phyloP scores from a whole-genome alignment of 2,329 filamentous ascomycete species.

The Curvularia sp. region DNA sequence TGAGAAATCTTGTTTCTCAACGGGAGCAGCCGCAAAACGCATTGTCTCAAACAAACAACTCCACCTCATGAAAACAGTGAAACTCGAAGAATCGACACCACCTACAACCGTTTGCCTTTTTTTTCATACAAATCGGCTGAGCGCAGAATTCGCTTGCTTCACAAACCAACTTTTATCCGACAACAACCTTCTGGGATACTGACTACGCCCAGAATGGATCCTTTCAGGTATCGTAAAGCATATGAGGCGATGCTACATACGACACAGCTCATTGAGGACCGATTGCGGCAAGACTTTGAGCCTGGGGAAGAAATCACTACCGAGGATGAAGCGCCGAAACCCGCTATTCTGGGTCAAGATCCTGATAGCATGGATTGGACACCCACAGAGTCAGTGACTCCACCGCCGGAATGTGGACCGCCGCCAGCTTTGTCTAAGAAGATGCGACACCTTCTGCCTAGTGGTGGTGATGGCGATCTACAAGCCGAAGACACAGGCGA shows the following conservation, averaged over 20 bases:
- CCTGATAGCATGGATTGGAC: constrained; percentile 51
- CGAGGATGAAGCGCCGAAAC: constrained; percentile 18
- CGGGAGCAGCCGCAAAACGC: constrained; percentile 7
- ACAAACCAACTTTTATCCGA: constrained; percentile 1
- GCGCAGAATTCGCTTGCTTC: background rate
- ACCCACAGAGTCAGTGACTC: constrained; percentile 40
- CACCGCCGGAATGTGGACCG: constrained; percentile 41
- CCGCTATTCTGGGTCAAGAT: constrained; percentile 37
- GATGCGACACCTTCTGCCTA: constrained; percentile 41
- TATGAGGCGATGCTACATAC: constrained; percentile 49
- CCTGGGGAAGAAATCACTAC: constrained; percentile 13
- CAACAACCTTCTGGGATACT: constrained; percentile 19
- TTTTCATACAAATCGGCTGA: constrained; percentile 12
- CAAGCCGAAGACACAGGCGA: constrained; percentile 31
- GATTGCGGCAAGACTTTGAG: constrained; percentile 32
- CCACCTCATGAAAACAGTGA: constrained; percentile 18
- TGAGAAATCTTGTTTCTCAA: constrained; percentile 7
- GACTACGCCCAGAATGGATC: constrained; percentile 43
- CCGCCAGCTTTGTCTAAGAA: constrained; percentile 39
- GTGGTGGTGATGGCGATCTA: constrained; percentile 34
- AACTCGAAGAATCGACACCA: constrained; percentile 1
- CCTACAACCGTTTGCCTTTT: constrained; percentile 8
- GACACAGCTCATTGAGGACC: constrained; percentile 43
- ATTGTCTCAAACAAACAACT: constrained; percentile 14
- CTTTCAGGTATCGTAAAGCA: constrained; percentile 47